These are phyloP conservation scores for Botrytis hyacinthi DNA, from an alignment of 2,329 filamentous ascomycete genomes.

Conservation along the genomic window DNA sequence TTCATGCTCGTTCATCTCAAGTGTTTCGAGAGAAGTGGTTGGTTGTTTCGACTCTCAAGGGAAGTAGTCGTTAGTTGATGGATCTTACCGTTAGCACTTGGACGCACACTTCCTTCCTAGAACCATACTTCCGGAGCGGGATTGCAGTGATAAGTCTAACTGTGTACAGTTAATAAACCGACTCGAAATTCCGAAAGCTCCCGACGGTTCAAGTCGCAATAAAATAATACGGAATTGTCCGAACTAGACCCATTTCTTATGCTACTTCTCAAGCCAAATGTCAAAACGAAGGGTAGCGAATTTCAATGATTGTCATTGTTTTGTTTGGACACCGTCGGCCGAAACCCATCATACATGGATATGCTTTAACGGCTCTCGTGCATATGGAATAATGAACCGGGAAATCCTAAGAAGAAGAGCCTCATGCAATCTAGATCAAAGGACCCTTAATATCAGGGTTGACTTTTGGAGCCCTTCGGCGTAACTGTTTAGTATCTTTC, in stretches of 20 bases:
- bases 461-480: background rate
- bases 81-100: conserved; percentile 11
- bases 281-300: background rate
- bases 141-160: conserved; percentile 8
- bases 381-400: conserved; percentile 3
- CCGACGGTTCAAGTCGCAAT: conserved; percentile 6
- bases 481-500: background rate
- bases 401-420: conserved; percentile 17
- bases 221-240: conserved; percentile 1
- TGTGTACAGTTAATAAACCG: conserved; percentile 3
- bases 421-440: conserved; percentile 20
- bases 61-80: background rate
- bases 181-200: conserved; percentile 12
- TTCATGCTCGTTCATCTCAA: conserved; percentile 5
- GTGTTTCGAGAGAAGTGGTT: background rate
- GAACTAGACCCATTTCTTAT: conserved; percentile 10
- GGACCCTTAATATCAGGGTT: conserved; percentile 15
- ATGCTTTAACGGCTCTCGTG: conserved; percentile 7
- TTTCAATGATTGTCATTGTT: background rate
- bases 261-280: conserved; percentile 8
- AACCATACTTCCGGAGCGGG: conserved; percentile 17
- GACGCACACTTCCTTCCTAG: background rate
- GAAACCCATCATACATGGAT: conserved; percentile 2
- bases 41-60: background rate
- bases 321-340: background rate